Evolutionary conservation across 2,329 filamentous ascomycete genomes (phyloP), one percentile per base, ranked within the genome.

Genomic region (Chalara sp.): DNA sequence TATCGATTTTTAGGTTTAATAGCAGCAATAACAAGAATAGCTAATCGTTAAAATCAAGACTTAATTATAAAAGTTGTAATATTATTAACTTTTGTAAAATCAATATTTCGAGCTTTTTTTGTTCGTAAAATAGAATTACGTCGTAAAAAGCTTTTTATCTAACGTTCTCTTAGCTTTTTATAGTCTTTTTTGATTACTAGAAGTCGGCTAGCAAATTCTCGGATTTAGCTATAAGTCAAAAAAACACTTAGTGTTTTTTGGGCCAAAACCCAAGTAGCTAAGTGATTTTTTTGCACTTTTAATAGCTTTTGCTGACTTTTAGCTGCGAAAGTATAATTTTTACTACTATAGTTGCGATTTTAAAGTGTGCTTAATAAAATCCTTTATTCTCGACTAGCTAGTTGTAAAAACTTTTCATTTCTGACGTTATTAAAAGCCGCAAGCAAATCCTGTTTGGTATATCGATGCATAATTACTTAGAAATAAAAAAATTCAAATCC

Each of bases 1-100:
- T 31, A 50, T 6, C 48, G 48, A 47, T 50, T 46, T 5, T 44
- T 5, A 5, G 40, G 47, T 31, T 49, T 44, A 45, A 49, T 44
- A 45, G 40, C 6, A n/a, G 40, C 1, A 10, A 50, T 41, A 21
- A 28, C 43, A 1, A 28, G 42, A 3, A 50, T 32, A 7, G 45
- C 28, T 4, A 50, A n/a, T 41, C 41, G 31, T 13, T 40, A 1
- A 11, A 46, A 50, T 42, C 7, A 50, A 1, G 8, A 1, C 35
- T 41, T 47, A 41, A 50, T 50, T 44, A 50, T 50, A 39, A 10
- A 5, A 1, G 29, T 50, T 37, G 11, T 50, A 50, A 40, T 30
- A 0, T 42, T 12, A 46, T 50, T 50, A 5, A 50, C 28, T 21
- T 6, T 3, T 46, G 35, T 6, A 44, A 39, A 49, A 49, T 49